phyloP scores from a whole-genome alignment of 208 protist genomes.

The Tritrichomonas musculus region DNA sequence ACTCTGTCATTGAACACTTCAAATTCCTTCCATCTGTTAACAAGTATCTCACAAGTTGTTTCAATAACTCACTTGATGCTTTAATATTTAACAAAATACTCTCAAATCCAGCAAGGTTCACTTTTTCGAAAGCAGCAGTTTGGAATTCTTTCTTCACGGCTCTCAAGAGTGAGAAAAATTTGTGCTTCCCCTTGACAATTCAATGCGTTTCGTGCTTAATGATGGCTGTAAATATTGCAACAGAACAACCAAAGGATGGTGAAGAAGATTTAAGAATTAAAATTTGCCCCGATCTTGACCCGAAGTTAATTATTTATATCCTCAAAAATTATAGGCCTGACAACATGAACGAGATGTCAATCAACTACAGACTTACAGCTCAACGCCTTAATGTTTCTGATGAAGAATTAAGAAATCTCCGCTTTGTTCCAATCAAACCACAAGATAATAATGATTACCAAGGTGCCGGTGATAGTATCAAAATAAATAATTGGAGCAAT shows the following conservation, averaged over 20 bases:
- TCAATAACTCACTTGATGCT: background rate
- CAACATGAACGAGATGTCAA: background rate
- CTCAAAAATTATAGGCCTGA: background rate
- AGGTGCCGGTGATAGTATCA: too few species aligned
- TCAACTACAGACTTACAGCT: background rate
- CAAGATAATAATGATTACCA: too few species aligned
- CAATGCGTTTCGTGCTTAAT: background rate
- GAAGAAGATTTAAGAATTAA: background rate
- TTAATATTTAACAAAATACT: background rate
- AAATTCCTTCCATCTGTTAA: too few species aligned
- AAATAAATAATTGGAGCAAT: too few species aligned
- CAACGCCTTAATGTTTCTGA: too few species aligned
- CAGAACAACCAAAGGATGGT: background rate
- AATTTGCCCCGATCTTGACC: background rate
- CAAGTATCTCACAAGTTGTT: too few species aligned
- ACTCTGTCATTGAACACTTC: too few species aligned
- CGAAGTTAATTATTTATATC: background rate
- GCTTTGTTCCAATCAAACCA: too few species aligned
- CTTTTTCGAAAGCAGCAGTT: background rate
- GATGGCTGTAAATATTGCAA: slow-evolving; percentile 1
- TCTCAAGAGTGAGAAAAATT: background rate
- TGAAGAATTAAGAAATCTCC: too few species aligned
- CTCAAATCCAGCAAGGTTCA: background rate
- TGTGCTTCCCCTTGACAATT: background rate
- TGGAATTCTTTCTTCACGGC: background rate